Conservation (phyloP, 352 stramenopile species). For the Vaucheria bursata region DNA sequence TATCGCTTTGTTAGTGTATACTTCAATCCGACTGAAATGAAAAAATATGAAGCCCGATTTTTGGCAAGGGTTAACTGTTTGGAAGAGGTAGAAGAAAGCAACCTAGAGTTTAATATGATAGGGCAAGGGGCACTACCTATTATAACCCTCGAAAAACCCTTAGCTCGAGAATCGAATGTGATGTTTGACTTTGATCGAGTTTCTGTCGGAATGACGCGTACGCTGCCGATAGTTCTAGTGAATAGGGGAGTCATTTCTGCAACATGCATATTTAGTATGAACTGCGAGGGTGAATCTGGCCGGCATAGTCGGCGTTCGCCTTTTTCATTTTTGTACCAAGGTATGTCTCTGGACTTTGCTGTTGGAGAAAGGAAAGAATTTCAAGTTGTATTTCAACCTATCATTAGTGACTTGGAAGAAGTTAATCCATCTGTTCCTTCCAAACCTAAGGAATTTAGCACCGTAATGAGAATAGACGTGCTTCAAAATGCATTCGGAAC, state of each 20-base stretch:
- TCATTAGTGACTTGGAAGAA: constrained; percentile 12
- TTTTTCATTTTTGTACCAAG: constrained; percentile 53
- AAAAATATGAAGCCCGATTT: constrained; percentile 68
- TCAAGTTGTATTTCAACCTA: constrained; percentile 67
- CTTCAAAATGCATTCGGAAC: constrained; percentile 81
- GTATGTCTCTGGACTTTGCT: constrained; percentile 45
- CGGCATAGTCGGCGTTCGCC: neutral
- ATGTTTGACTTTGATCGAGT: constrained; percentile 63
- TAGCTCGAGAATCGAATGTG: constrained; percentile 59
- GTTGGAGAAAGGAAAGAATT: constrained; percentile 49
- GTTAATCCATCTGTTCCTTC: no score
- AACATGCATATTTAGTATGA: constrained; percentile 67
- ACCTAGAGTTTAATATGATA: constrained; percentile 71
- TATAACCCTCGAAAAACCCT: constrained; percentile 72
- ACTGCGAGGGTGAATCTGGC: constrained; percentile 2
- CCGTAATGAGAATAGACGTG: constrained; percentile 67
- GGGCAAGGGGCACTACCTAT: constrained; percentile 80
- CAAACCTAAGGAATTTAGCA: constrained; percentile 53
- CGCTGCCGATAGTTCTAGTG: constrained; percentile 60
- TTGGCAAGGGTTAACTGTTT: constrained; percentile 57
- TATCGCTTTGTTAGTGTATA: constrained; percentile 83
- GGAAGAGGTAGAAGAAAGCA: constrained; percentile 30
- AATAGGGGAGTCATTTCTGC: constrained; percentile 82
- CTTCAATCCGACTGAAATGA: constrained; percentile 77
- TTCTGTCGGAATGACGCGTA: constrained; percentile 59